Evolutionary conservation across 331 rosid species (phyloP).

Genomic region (Malus hybrid): DNA sequence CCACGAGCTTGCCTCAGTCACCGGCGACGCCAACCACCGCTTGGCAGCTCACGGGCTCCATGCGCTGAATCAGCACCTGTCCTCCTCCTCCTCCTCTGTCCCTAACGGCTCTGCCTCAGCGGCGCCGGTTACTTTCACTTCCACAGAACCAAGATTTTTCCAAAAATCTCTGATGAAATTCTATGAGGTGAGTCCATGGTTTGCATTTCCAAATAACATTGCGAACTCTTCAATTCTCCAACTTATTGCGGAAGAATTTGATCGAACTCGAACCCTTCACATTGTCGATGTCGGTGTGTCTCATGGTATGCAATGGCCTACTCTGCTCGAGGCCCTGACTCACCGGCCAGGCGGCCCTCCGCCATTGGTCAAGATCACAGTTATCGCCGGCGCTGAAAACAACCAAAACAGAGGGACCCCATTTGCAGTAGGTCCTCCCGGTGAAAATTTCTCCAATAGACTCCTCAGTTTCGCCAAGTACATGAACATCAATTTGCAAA

Average conservation of each 20-base stretch:
- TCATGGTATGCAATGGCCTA: slow-evolving; percentile 93
- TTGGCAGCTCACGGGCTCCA: slow-evolving; percentile 73
- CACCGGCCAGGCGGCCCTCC: slow-evolving; percentile 85
- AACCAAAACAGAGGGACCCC: slow-evolving; percentile 27
- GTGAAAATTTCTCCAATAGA: slow-evolving; percentile 50
- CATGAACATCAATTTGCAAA: slow-evolving; percentile 57
- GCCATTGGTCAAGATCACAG: slow-evolving; percentile 64
- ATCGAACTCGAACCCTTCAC: slow-evolving; percentile 42
- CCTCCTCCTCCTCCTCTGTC: slow-evolving; percentile 12
- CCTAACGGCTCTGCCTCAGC: slow-evolving; percentile 29
- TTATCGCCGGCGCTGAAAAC: slow-evolving; percentile 39
- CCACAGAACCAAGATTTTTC: slow-evolving; percentile 60
- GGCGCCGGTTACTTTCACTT: slow-evolving; percentile 41
- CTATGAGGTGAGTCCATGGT: slow-evolving; percentile 93
- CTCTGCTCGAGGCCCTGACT: slow-evolving; percentile 73
- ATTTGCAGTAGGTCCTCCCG: slow-evolving; percentile 69
- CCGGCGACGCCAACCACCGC: slow-evolving; percentile 89
- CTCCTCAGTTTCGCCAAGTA: slow-evolving; percentile 71
- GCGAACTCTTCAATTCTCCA: slow-evolving; percentile 88
- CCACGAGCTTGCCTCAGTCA: slow-evolving; percentile 65
- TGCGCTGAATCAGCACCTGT: slow-evolving; percentile 50
- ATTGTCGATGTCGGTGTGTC: slow-evolving; percentile 90
- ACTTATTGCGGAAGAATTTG: slow-evolving; percentile 45
- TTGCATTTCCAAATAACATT: slow-evolving; percentile 76
- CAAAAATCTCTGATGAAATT: slow-evolving; percentile 63